Evolutionary conservation across 139 green algal species (phyloP), one percentile per base, ranked within the genome.

Genomic region (Trebouxia sp.): DNA sequence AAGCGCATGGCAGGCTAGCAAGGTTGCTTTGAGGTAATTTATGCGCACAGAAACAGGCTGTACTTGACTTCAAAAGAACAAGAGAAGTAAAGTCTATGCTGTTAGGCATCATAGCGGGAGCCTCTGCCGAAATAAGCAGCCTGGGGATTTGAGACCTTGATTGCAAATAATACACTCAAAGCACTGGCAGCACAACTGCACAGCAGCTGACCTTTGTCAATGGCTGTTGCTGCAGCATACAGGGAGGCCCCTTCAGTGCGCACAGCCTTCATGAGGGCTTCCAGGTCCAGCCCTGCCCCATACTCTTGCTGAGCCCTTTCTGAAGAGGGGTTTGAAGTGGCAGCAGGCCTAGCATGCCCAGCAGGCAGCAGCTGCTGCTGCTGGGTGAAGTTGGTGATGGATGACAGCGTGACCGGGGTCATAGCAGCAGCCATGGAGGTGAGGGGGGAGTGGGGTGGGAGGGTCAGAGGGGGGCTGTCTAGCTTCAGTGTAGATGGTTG

Each of bases 401-500:
- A 72, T 3, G 62, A 72, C 12, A 72, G 62, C 11, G 62, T 72
- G 14, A 72, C 62, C 26, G 62, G 62, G 14, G 62, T 30, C 32
- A 72, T 72, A 17, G 43, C 62, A 30, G 62, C 32, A 11, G 62
- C 32, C 35, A 72, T 26, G 32, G 62, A 72, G 32, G 62, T 72
- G 35, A 72, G 35, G 32, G 62, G 62, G 35, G 32, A 72, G 12
- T 72, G 32, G 14, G 62, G 32, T 32, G 32, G 42, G 10, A 72
- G 35, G 35, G 62, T 72, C 62, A 72, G 62, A 30, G 62, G 62
- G 62, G 62, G 62, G 35, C 62, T 72, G 62, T 72, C 62, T 15
- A 72, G 32, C 62, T 72, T 72, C n/a, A 72, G 62, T n/a, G 62
- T 32, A 15, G 62, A 35, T 72, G 62, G 62, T 15, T 72, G 62